These are phyloP conservation scores for Suillus americanus DNA, from an alignment of 768 basidiomycete species.

Conservation along the genomic window DNA sequence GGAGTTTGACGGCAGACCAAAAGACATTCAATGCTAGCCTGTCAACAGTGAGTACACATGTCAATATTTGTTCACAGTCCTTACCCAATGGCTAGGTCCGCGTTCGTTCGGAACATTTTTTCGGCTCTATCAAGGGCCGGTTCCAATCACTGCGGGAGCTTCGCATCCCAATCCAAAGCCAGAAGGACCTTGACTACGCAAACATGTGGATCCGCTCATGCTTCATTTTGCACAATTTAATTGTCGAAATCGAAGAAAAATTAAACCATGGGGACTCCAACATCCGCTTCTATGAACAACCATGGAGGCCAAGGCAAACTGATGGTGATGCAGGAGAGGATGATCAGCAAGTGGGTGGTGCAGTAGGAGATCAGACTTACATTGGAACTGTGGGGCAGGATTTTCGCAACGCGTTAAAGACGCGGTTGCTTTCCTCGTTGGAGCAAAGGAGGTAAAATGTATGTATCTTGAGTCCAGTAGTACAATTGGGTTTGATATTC, in stretches of 20 bases:
- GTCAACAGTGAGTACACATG: neutral
- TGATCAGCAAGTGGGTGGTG: neutral
- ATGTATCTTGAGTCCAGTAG: no score
- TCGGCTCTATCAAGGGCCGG: conserved; percentile 1
- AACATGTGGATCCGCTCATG: neutral
- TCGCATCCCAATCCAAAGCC: neutral
- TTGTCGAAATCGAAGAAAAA: neutral
- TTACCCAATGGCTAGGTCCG: neutral
- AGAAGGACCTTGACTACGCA: neutral
- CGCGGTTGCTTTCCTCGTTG: neutral
- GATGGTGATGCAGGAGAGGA: neutral
- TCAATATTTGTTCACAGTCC: neutral
- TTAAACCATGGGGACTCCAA: neutral
- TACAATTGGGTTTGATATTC: no score
- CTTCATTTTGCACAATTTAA: neutral
- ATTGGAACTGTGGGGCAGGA: neutral
- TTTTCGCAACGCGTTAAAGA: neutral
- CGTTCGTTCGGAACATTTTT: neutral
- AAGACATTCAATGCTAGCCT: neutral
- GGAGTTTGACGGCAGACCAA: neutral
- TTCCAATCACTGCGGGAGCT: conserved; percentile 4
- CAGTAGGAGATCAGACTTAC: neutral
- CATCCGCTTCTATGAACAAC: neutral
- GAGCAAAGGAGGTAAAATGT: no score
- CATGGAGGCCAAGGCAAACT: no score